These are phyloP conservation scores for Colletotrichum scovillei DNA, from an alignment of 2,329 filamentous ascomycete genomes.

Conservation along the genomic window DNA sequence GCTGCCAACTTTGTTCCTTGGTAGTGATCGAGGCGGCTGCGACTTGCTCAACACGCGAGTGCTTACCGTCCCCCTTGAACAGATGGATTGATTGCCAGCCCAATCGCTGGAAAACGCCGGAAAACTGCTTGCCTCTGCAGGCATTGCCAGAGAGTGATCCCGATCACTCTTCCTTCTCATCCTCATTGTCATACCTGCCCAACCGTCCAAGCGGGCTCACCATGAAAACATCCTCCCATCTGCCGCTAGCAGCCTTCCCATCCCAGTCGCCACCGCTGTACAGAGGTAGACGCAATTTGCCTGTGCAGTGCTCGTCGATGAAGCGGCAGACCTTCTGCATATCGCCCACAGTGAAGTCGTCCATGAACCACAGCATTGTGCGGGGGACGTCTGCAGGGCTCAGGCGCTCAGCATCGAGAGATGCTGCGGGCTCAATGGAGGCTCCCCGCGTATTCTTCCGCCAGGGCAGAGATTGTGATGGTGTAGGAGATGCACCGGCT, in stretches of 20 bases:
- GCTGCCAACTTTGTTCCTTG: not conserved
- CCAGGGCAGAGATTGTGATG: not conserved
- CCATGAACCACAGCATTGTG: conserved; percentile 35
- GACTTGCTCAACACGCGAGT: not conserved
- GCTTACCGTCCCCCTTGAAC: not conserved
- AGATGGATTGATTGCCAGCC: not conserved
- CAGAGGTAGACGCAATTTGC: conserved; percentile 27
- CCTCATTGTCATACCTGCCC: conserved; percentile 23
- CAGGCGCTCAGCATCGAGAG: not conserved
- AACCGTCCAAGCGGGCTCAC: conserved; percentile 27
- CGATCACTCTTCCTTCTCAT: conserved; percentile 19
- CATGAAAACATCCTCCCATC: conserved; percentile 34
- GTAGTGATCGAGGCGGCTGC: not conserved
- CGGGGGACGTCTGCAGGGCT: conserved; percentile 31
- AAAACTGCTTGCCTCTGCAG: not conserved
- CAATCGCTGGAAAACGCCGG: not conserved
- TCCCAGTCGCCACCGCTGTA: conserved; percentile 34
- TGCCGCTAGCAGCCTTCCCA: conserved; percentile 27
- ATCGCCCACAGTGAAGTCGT: conserved; percentile 32
- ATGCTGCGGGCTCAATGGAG: not conserved
- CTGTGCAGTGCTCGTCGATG: conserved; percentile 32
- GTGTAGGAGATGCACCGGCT: not conserved
- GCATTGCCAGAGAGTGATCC: not conserved
- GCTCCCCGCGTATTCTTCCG: conserved; percentile 9
- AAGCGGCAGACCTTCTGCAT: conserved; percentile 35